Base-by-base conservation (phyloP, 2,329 filamentous ascomycete species). In the Phaeosphaeriaceae sp. region DNA sequence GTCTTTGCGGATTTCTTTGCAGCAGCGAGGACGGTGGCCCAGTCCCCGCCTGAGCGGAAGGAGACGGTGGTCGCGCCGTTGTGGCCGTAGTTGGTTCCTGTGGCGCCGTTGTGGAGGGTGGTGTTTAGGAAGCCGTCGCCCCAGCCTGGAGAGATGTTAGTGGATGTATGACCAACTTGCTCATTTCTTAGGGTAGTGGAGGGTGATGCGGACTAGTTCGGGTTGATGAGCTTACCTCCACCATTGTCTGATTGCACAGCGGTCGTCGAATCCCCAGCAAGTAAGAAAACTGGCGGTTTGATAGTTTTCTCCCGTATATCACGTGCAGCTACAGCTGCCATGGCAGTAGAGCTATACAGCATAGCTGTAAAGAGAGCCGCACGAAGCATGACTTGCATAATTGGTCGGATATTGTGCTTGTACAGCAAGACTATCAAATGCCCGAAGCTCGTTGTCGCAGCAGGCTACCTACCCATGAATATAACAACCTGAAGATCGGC, bases 1-100 rank as follows among this genome's bases (percentile, higher is more conserved):
- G 69, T 74, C 19, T 78, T 70, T 0, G 72, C 70, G 33, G 73
- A 68, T 3, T 50, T 40, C 24, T 65, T 63, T 0, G 85, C 76
- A 0, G 80, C 73, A 3, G 70, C 56, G 1, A 88, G 74, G 0
- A 86, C 79, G 0, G 76, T 78, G 0, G 65, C 76, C 86, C 86
- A 89, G 56, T 84, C 77, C 0, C 85, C 84, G 1, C 81, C 80
- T 0, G 72, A 68, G 6, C 81, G 76, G 67, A 85, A 89, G 0
- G 83, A 85, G 1, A 82, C 82, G 0, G 86, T 88, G 1, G 86
- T 88, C 1, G 74, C 73, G 19, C 73, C 74, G 56, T 84, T 84
- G 66, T 84, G 81, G 19, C 83, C 87, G 36, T 81, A 79, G 66
- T 89, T 88, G 40, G 80, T 73, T 7, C 85, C 87, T 41, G 75